Evolutionary conservation across 2,329 filamentous ascomycete genomes (phyloP).

Genomic region (Dactylellina haptotyla): DNA sequence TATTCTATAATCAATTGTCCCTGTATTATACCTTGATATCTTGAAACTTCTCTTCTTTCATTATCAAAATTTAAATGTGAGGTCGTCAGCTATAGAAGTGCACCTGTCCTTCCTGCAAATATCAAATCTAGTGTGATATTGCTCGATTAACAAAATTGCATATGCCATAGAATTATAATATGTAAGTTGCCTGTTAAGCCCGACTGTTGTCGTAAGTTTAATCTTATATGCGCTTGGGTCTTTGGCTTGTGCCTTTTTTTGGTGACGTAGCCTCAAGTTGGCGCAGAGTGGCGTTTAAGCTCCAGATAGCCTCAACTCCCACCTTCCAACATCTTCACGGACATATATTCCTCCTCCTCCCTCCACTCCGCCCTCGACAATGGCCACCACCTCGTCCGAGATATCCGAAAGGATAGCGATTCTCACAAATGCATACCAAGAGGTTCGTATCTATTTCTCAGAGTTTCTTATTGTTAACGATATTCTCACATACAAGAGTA

Average conservation of each 20-base stretch:
- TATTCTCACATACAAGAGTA: background rate
- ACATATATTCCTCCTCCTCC: background rate
- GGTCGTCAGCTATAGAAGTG: no score
- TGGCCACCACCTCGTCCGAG: constrained; percentile 49
- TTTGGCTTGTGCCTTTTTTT: background rate
- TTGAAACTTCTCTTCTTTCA: no score
- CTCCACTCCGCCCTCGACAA: background rate
- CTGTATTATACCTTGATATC: no score
- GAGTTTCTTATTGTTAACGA: background rate
- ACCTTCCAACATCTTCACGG: constrained; percentile 3
- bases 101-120: no score
- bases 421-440: constrained; percentile 56
- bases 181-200: no score
- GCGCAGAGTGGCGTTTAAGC: constrained; percentile 4
- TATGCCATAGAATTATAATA: no score
- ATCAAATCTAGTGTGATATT: no score
- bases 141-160: no score
- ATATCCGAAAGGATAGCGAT: constrained; percentile 57
- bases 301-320: background rate
- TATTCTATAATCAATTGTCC: no score
- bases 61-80: no score
- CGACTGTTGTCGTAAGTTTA: no score
- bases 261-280: constrained; percentile 29
- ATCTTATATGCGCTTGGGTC: background rate
- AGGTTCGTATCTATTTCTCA: constrained; percentile 43